Base-by-base conservation (phyloP, 2,329 filamentous ascomycete species). In the Aspergillus piperis region DNA sequence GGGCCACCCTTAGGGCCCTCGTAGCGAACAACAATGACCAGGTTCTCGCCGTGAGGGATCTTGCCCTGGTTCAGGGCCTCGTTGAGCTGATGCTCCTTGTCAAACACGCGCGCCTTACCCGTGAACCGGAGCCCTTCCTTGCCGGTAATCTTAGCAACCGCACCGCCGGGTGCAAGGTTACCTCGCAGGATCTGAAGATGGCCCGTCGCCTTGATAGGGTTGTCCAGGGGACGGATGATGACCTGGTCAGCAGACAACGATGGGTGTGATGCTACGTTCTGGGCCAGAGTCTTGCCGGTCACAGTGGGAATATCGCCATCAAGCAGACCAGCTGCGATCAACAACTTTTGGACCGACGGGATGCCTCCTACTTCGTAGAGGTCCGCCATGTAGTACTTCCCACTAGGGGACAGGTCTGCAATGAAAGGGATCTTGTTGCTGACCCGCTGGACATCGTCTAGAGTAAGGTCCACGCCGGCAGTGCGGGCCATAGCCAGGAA, bases 81-180 rank as follows among this genome's bases (percentile, higher is more conserved):
- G 73, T 96, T 88, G 48, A 97, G 86, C 67, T 88, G 84, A 67
- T 87, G 83, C 77, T 97, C 94, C 71, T 95, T 94, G 77, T 97
- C 82, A 75, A 95, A 98, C 49, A 96, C 91, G 19, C 88, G 84
- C 0, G 92, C 94, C 65, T 86, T 87, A 52, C 94, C 94, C 0
- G 83, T 88, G 77, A 98, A 98, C 11, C 79, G 81, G 6, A 92
- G 83, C 2, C 94, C 94, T 76, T 98, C 94, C 75, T 97, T 97
- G 38, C 94, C 94, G 0, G 94, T 97, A 76, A 98, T 97, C 78
- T 98, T 98, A 62, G 92, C 93, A 1, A 98, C 93, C 1, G 93
- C 90, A 36, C 94, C 94, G 10, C 88, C 90, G 1, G 94, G 94
- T 2, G 93, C 91, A 32, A 97, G 84, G 74, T 96, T 96, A 19